Evolutionary conservation across 192 early-diverging fungal genomes (phyloP), one percentile per base, ranked within the genome.

Genomic region (Mortierella alpina): DNA sequence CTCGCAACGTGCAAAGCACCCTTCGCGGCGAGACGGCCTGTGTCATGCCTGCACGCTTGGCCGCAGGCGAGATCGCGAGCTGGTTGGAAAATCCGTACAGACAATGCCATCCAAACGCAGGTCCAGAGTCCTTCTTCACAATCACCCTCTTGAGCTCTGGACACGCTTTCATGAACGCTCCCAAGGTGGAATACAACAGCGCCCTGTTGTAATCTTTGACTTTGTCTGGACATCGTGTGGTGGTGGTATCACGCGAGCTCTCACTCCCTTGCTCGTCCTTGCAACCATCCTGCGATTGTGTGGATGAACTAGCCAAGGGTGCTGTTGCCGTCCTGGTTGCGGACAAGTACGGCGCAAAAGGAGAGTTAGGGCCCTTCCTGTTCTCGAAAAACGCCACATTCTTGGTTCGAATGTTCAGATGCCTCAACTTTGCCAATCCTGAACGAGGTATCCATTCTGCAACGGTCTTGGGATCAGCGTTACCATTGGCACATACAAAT

Each of bases 161-260:
- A 39, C 65, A 66, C 6, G 65, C 65, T 17, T 66, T 66, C 65
- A 66, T 66, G 51, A 66, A 66, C 17, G 50, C 51, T 0, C 39
- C 65, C 42, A 66, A 8, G 42, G 42, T 40, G 2, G 51, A 52
- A 42, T 54, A 53, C 51, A 54, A 14, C 5, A 46, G 15, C 7
- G 1, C n/a, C n/a, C 18, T 41, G 22, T 59, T 5, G 9, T 45
- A 15, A 4, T 14, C 5, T 45, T 9, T 40, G 2, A 17, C 13
- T 42, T 50, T 41, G 11, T 5, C 2, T 59, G 57, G 14, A 41
- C 9, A 7, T 31, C 5, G 15, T 15, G 54, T 15, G 54, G 14
- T 17, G 7, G 17, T 10, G 51, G 65, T 53, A 7, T 2, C n/a
- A 42, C 4, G 6, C 65, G 50, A 22, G 14, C 31, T 3, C 31